Evolutionary conservation across 1,284 basidiomycete genomes (phyloP), one percentile per base, ranked within the genome.

Genomic region (Filobasidium uniguttulatum): DNA sequence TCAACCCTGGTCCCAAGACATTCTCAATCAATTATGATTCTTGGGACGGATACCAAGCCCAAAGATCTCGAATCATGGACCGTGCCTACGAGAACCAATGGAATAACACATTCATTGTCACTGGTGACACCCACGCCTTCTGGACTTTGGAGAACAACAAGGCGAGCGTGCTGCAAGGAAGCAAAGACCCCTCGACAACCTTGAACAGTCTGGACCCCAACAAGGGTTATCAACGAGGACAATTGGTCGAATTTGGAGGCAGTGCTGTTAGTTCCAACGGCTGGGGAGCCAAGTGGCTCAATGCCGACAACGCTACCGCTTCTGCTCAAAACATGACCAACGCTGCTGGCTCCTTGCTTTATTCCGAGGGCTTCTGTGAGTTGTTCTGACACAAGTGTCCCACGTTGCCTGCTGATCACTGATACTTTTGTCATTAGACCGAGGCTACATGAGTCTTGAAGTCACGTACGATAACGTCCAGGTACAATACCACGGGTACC

Each of bases 41-140:
- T 17, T 81, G 79, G 79, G 77, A 79, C 53, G 79, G 78, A 1
- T 81, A 81, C 61, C 68, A 72, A 10, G 72, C 73, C 8, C 77
- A 79, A 60, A 71, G 78, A 8, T 67, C 70, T 37, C 72, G 77
- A 12, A 69, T 81, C 47, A 71, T 80, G 19, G 69, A 76, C 53
- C 73, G 77, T 50, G 65, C 81, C 14, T 71, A 75, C 56, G 52
- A 65, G 26, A 71, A 76, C 59, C 68, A 72, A 46, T 79, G 80
- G 53, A 69, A 70, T 62, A 80, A 81, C 61, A 75, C 73, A 1
- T 40, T 49, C 10, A 45, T 53, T 29, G 70, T 81, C 7, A 71
- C 78, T 6, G 79, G 80, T n/a, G 80, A 82, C 59, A 77, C 76
- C 45, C 79, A 82, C 58, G 78, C 37, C 23, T 28, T 33, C 9